phyloP scores from a whole-genome alignment of 2,329 filamentous ascomycete genomes.

The Leptographium flavum region DNA sequence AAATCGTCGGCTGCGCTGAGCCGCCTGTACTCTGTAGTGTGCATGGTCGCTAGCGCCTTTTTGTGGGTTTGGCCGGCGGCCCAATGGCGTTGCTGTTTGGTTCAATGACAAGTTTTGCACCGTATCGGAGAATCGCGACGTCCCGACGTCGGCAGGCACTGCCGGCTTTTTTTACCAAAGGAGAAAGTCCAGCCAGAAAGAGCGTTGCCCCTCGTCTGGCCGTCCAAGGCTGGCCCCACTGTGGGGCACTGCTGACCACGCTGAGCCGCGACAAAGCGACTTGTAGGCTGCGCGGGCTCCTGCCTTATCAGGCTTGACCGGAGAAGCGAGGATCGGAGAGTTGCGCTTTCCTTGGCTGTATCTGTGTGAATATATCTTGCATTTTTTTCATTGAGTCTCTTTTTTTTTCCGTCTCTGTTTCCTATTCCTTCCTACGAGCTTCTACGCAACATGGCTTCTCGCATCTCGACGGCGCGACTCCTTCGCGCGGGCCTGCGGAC shows the following conservation, averaged over 20 bases:
- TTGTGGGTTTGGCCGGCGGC: neutral
- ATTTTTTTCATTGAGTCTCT: too few relatives aligned
- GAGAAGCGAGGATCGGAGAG: constrained; percentile 1
- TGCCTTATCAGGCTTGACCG: neutral
- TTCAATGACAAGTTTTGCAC: neutral
- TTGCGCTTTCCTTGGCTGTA: neutral
- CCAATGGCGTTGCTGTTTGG: neutral
- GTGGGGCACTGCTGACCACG: neutral
- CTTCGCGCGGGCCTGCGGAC: constrained; percentile 4
- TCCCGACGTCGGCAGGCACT: too few relatives aligned
- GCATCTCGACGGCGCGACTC: constrained; percentile 5
- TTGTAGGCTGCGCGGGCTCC: too few relatives aligned
- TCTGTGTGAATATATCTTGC: too few relatives aligned
- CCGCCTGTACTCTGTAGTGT: neutral
- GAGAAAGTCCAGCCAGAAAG: neutral
- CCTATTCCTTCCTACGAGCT: too few relatives aligned
- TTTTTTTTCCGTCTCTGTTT: too few relatives aligned
- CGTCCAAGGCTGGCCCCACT: neutral
- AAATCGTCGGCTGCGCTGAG: neutral
- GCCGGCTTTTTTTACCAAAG: neutral
- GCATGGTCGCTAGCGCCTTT: neutral
- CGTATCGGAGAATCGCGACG: too few relatives aligned
- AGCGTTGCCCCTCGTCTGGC: neutral
- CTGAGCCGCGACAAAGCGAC: constrained; percentile 2
- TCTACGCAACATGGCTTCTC: neutral